phyloP scores from a whole-genome alignment of 1,284 basidiomycete genomes.

The Testicularia cyperi region DNA sequence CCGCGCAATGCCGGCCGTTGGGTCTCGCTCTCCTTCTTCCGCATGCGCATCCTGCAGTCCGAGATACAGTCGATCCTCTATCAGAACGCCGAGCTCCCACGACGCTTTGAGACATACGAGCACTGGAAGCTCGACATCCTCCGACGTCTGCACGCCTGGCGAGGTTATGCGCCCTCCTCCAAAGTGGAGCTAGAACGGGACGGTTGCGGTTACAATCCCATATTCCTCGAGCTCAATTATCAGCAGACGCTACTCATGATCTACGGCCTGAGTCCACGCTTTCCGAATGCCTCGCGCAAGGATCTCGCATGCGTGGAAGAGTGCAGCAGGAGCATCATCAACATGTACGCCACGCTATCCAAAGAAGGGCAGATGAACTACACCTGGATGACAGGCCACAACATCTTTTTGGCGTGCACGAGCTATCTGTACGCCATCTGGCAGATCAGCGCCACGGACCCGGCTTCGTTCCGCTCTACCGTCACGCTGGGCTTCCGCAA shows the following conservation, averaged over 20 bases:
- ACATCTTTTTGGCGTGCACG: slow-evolving; percentile 34
- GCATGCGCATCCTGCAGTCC: slow-evolving; percentile 37
- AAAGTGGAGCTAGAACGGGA: slow-evolving; percentile 25
- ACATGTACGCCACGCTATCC: slow-evolving; percentile 39
- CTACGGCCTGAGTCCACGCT: slow-evolving; percentile 35
- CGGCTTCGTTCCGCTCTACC: slow-evolving; percentile 20
- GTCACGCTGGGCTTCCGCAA: slow-evolving; percentile 25
- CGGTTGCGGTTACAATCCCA: slow-evolving; percentile 40
- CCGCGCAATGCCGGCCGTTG: slow-evolving; percentile 34
- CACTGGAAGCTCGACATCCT: slow-evolving; percentile 40
- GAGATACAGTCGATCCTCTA: slow-evolving; percentile 39
- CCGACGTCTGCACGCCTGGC: slow-evolving; percentile 30
- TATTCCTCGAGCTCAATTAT: slow-evolving; percentile 44
- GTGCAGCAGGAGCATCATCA: slow-evolving; percentile 42
- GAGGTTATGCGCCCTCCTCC: slow-evolving; percentile 31
- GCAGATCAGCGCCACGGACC: slow-evolving; percentile 36
- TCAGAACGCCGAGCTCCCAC: slow-evolving; percentile 36
- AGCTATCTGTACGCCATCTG: slow-evolving; percentile 36
- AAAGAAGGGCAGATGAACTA: slow-evolving; percentile 42
- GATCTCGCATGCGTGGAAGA: slow-evolving; percentile 37
- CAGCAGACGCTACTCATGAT: slow-evolving; percentile 43
- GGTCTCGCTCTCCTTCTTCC: slow-evolving; percentile 39
- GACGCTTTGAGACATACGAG: slow-evolving; percentile 26
- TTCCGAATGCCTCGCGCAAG: slow-evolving; percentile 28
- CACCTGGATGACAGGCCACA: slow-evolving; percentile 42